Conservation (phyloP, 1,284 basidiomycete genomes). For the Jaminaea rosea region DNA sequence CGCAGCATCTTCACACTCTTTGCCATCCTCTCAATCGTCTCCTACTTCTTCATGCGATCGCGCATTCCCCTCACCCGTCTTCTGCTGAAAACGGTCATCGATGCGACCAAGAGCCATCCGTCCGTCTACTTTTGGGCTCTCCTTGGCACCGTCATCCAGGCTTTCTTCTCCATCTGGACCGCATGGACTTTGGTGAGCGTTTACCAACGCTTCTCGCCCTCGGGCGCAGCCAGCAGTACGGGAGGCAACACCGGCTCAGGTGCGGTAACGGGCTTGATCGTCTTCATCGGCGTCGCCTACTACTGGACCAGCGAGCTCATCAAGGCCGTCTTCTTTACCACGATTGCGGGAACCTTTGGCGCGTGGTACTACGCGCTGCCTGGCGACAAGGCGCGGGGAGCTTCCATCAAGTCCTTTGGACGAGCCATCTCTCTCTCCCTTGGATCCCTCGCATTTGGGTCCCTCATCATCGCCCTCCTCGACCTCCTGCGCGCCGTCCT, state of each 20-base stretch:
- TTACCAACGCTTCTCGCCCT: constrained; percentile 34
- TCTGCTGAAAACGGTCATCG: constrained; percentile 28
- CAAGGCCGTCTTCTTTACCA: constrained; percentile 39
- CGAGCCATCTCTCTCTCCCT: constrained; percentile 76
- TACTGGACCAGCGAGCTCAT: constrained; percentile 37
- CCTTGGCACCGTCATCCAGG: constrained; percentile 22
- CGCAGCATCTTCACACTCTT: constrained; percentile 41
- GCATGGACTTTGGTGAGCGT: constrained; percentile 33
- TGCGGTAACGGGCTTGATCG: constrained; percentile 34
- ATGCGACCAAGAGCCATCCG: constrained; percentile 33
- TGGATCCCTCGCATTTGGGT: constrained; percentile 81
- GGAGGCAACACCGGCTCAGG: constrained; percentile 20
- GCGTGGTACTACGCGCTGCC: constrained; percentile 31
- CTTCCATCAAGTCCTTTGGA: constrained; percentile 55
- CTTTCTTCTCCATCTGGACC: constrained; percentile 31
- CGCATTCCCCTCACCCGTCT: constrained; percentile 37
- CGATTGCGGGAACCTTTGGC: constrained; percentile 35
- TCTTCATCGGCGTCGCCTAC: constrained; percentile 31
- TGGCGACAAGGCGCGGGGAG: constrained; percentile 58
- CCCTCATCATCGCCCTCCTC: constrained; percentile 74
- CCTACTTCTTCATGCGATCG: constrained; percentile 35
- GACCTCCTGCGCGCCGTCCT: constrained; percentile 66
- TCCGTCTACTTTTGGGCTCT: constrained; percentile 33
- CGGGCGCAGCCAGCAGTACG: constrained; percentile 11
- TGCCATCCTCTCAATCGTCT: constrained; percentile 31